Evolutionary conservation across 1,284 basidiomycete species (phyloP).

Genomic region (Ceratobasidium theobromae): DNA sequence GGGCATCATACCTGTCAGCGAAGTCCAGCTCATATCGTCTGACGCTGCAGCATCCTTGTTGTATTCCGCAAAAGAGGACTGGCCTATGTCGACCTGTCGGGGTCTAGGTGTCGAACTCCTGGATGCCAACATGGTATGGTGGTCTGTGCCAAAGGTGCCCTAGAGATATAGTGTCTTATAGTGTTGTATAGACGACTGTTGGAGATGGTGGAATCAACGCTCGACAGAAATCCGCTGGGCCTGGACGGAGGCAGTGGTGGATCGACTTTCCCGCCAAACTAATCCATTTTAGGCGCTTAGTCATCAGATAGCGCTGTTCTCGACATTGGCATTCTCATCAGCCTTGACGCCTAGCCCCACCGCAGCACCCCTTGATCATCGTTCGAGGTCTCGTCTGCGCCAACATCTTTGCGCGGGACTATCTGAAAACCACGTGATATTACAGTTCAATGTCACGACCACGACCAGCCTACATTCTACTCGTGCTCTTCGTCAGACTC

Average conservation of each 20-base stretch:
- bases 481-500: conserved; percentile 42
- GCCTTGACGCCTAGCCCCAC: no score
- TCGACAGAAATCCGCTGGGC: no score
- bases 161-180: background rate
- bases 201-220: no score
- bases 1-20: conserved; percentile 1
- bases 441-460: background rate
- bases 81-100: background rate
- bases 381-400: no score
- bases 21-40: conserved; percentile 2
- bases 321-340: no score
- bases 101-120: conserved; percentile 24
- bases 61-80: background rate
- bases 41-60: background rate
- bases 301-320: background rate
- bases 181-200: background rate
- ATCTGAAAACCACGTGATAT: conserved; percentile 2
- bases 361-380: no score
- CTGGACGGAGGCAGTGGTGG: conserved; percentile 1
- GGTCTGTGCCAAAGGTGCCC: background rate
- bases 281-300: conserved; percentile 8
- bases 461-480: background rate
- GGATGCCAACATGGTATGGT: conserved; percentile 2
- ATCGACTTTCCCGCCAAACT: conserved; percentile 14
- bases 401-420: background rate